These are phyloP conservation scores for Xylariaceae sp. DNA, from an alignment of 2,329 filamentous ascomycete species.

Conservation along the genomic window DNA sequence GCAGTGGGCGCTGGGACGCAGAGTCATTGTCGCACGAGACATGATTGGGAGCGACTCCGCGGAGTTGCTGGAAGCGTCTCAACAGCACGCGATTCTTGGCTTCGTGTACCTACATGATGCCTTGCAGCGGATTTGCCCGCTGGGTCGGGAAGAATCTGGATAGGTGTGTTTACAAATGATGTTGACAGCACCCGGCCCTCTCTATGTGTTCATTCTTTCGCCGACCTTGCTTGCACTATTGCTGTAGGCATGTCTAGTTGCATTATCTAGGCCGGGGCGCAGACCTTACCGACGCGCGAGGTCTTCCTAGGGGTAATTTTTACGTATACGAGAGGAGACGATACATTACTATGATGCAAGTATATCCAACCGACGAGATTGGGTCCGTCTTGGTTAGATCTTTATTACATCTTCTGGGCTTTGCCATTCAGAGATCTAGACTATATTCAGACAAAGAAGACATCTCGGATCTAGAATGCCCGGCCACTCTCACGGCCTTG, in stretches of 20 bases:
- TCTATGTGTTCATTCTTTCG: background rate
- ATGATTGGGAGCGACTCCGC: too few species aligned
- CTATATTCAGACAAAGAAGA: background rate
- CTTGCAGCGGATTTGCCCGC: background rate
- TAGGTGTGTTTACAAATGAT: background rate
- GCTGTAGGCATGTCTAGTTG: background rate
- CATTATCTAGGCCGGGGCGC: background rate
- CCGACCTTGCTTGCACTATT: background rate
- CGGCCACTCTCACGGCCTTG: too few species aligned
- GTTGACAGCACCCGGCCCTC: background rate
- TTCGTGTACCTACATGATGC: too few species aligned
- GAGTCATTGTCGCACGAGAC: too few species aligned
- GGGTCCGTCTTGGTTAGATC: background rate
- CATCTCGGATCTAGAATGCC: background rate
- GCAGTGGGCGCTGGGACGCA: too few species aligned
- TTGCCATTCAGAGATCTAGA: background rate
- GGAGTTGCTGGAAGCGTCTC: too few species aligned
- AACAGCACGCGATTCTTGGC: too few species aligned
- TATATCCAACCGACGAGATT: background rate
- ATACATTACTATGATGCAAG: background rate
- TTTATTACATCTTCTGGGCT: background rate
- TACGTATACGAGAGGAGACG: background rate
- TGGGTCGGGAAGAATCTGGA: background rate
- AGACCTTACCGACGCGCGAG: background rate
- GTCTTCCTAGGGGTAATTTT: background rate